Evolutionary conservation across 805 yeast genomes (phyloP), one percentile per base, ranked within the genome.

Genomic region (Tetrapisispora namnaoensis): DNA sequence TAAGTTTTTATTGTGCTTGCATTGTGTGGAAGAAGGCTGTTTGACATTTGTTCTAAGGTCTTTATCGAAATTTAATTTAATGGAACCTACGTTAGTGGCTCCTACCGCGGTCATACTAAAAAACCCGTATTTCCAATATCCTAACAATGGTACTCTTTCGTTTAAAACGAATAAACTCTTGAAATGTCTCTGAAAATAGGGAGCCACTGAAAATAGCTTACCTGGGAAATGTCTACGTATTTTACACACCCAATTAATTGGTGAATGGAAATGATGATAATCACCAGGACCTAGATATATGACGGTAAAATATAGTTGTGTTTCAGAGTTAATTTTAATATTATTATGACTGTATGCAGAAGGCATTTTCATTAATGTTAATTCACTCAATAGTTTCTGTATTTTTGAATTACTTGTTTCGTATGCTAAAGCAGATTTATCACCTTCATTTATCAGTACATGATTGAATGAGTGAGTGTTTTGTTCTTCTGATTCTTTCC

Each of bases 31-130:
- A 53, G 85, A 83, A 53, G 85, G 80, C 57, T 86, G 85, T 41
- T 75, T 74, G 32, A 80, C 82, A 64, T 93, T 93, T 16, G 99
- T 93, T 39, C 83, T 77, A 61, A 93, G 76, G 60, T 87, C 90
- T 68, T 84, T 83, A 67, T 93, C 99, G 60, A 93, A 93, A 62
- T 90, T 88, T 55, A 93, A 76, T 51, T 85, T 82, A 55, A 93
- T 93, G 59, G 95, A 84, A 10, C 99, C 99, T 34, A 93, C 99
- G 68, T 93, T 93, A 3, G 99, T 93, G 22, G 99, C 99, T n/a
- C 99, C 99, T 13, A 93, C 99, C 0, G 99, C 96, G 0, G 96
- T 91, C 99, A 93, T 93, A 55, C 95, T 83, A 71, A 91, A 93
- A 60, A 93, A 93, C 0, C 99, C 99, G 63, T 93, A 78, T 63